A percentile compares a stretch with the other conserved stretches of the same genome.
Evolutionary conservation across 306 rosid species (phyloP).

Genomic region (Glycine soja): DNA sequence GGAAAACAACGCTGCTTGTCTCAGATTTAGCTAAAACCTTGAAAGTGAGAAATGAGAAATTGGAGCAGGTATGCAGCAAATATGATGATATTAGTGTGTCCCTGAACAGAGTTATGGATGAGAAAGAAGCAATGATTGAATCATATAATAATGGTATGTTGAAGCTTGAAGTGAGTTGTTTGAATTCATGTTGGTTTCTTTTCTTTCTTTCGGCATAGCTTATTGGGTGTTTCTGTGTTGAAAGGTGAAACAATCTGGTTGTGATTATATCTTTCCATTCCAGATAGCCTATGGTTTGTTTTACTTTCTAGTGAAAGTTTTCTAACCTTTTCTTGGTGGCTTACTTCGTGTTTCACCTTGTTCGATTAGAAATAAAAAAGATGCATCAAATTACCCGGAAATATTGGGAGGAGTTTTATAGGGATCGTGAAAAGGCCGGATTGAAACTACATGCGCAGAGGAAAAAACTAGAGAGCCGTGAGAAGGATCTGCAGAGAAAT

Average conservation of each 20-base stretch:
- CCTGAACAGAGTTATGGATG: slow-evolving; percentile 51
- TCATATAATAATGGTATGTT: slow-evolving; percentile 60
- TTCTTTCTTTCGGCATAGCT: background rate
- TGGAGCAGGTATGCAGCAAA: slow-evolving; percentile 56
- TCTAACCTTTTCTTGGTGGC: slow-evolving; percentile 32
- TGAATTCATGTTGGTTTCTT: slow-evolving; percentile 5
- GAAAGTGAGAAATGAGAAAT: slow-evolving; percentile 52
- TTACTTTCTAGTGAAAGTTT: slow-evolving; percentile 28
- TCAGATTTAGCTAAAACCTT: slow-evolving; percentile 59
- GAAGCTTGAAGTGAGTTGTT: slow-evolving; percentile 20
- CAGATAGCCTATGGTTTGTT: background rate
- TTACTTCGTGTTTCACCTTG: slow-evolving; percentile 35
- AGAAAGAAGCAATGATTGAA: slow-evolving; percentile 58
- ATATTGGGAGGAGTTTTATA: slow-evolving; percentile 46
- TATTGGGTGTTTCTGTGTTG: background rate
- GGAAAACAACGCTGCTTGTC: slow-evolving; percentile 56
- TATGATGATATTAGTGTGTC: slow-evolving; percentile 50
- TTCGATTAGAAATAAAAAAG: slow-evolving; percentile 56
- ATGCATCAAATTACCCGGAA: slow-evolving; percentile 52
- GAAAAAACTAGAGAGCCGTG: slow-evolving; percentile 55
- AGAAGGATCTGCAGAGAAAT: slow-evolving; percentile 61
- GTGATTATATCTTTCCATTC: slow-evolving; percentile 26
- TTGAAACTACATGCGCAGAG: slow-evolving; percentile 55
- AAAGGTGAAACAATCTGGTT: slow-evolving; percentile 19
- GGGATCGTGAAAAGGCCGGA: slow-evolving; percentile 57